Percentiles rank a stretch among this genome's conserved stretches.
phyloP scores from a whole-genome alignment of 2,329 filamentous ascomycete species.

The Paraphaeosphaeria minitans region DNA sequence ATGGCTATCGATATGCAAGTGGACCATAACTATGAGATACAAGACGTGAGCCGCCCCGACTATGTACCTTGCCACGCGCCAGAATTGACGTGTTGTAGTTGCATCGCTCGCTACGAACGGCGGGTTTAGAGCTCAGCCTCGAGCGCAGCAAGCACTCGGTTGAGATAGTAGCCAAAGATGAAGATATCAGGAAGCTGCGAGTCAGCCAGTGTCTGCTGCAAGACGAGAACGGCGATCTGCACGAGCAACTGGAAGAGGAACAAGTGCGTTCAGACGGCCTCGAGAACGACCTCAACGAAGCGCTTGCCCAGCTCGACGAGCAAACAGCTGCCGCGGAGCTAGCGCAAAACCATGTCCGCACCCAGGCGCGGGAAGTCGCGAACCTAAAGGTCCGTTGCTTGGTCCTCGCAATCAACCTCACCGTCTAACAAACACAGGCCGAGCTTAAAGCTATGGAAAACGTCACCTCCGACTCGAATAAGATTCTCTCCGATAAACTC shows the following conservation, averaged over 20 bases:
- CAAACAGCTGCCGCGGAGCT: constrained; percentile 52
- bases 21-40: constrained; percentile 36
- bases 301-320: constrained; percentile 54
- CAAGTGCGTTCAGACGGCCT: constrained; percentile 65
- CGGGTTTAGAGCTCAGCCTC: constrained; percentile 71
- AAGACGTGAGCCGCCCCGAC: constrained; percentile 36
- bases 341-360: constrained; percentile 57
- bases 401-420: constrained; percentile 46
- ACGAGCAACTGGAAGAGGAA: constrained; percentile 64
- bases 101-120: constrained; percentile 58
- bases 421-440: constrained; percentile 55
- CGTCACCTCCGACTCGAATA: constrained; percentile 71
- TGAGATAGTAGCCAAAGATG: constrained; percentile 73
- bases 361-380: constrained; percentile 60
- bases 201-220: constrained; percentile 69
- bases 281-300: constrained; percentile 56
- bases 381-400: constrained; percentile 61
- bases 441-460: constrained; percentile 73
- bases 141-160: constrained; percentile 68
- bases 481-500: constrained; percentile 69
- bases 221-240: constrained; percentile 73
- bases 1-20: constrained; percentile 36
- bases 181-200: constrained; percentile 72
- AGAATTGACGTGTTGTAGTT: constrained; percentile 34
- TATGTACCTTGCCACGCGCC: constrained; percentile 8